phyloP scores from a whole-genome alignment of 257 asterid species.

The Nicotiana tabacum region DNA sequence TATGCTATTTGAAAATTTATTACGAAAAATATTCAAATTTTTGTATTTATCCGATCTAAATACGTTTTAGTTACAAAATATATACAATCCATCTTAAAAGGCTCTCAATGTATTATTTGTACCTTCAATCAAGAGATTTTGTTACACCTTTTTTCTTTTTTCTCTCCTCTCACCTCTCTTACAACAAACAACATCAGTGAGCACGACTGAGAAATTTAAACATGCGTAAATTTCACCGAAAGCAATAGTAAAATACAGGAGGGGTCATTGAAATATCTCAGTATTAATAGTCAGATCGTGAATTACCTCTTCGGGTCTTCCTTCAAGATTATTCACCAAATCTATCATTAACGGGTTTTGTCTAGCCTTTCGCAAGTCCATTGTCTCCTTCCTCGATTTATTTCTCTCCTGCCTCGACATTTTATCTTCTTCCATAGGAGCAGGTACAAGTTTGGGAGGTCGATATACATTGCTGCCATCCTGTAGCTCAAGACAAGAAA shows the following conservation, averaged over 20 bases:
- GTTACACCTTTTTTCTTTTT: no score
- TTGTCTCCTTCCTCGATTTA: constrained; percentile 56
- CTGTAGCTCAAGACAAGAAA: constrained; percentile 29
- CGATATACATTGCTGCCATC: constrained; percentile 55
- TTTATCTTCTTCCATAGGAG: constrained; percentile 60
- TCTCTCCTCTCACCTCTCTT: no score
- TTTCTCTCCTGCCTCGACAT: constrained; percentile 60
- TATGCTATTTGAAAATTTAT: no score
- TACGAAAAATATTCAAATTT: no score
- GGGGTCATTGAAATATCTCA: background rate
- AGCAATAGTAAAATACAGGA: constrained; percentile 12
- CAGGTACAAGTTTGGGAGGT: constrained; percentile 69
- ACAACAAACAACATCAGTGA: no score
- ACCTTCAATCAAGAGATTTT: no score
- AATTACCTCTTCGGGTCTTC: constrained; percentile 82
- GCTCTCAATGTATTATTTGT: no score
- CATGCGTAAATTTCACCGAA: background rate
- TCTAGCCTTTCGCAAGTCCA: constrained; percentile 36
- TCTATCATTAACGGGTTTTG: constrained; percentile 56
- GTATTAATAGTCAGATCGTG: background rate
- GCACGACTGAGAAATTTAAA: no score
- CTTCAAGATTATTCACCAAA: constrained; percentile 64
- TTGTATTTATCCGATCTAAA: no score
- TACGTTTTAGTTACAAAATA: no score
- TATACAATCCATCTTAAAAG: no score